Evolutionary conservation across 2,329 filamentous ascomycete genomes (phyloP).

Genomic region (Fusarium algeriense): DNA sequence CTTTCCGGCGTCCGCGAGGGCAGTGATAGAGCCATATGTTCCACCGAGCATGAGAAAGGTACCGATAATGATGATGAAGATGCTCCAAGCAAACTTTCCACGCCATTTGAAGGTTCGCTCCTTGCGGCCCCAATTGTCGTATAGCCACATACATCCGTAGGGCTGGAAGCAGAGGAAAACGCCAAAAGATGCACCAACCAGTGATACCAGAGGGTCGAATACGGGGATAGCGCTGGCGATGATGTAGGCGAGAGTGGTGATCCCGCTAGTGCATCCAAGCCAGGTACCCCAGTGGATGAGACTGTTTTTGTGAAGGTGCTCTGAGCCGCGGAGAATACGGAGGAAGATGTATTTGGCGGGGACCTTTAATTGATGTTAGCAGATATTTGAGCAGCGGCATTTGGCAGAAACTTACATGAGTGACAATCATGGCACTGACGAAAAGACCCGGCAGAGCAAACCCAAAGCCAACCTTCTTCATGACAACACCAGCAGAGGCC

Average conservation of each 20-base stretch:
- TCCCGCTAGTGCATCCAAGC: constrained; percentile 34
- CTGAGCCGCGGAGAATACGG: constrained; percentile 46
- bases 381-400: background rate
- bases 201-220: constrained; percentile 32
- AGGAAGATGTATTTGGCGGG: constrained; percentile 49
- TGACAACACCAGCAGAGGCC: constrained; percentile 56
- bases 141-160: constrained; percentile 36
- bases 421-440: constrained; percentile 46
- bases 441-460: constrained; percentile 51
- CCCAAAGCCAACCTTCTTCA: constrained; percentile 61
- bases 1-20: constrained; percentile 1
- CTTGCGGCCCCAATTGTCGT: constrained; percentile 25
- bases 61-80: constrained; percentile 20
- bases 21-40: constrained; percentile 28
- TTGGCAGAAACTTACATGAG: constrained; percentile 42
- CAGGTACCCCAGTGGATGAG: constrained; percentile 49
- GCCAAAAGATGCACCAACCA: constrained; percentile 34
- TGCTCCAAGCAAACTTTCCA: constrained; percentile 17
- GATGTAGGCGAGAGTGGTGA: constrained; percentile 31
- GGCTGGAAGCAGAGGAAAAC: constrained; percentile 40
- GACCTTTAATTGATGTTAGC: constrained; percentile 7
- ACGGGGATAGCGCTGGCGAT: constrained; percentile 35
- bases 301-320: constrained; percentile 47
- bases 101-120: constrained; percentile 8
- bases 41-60: constrained; percentile 30